Evolutionary conservation across 257 asterid genomes (phyloP), one percentile per base, ranked within the genome.

Genomic region (Capsicum rhomboideum): DNA sequence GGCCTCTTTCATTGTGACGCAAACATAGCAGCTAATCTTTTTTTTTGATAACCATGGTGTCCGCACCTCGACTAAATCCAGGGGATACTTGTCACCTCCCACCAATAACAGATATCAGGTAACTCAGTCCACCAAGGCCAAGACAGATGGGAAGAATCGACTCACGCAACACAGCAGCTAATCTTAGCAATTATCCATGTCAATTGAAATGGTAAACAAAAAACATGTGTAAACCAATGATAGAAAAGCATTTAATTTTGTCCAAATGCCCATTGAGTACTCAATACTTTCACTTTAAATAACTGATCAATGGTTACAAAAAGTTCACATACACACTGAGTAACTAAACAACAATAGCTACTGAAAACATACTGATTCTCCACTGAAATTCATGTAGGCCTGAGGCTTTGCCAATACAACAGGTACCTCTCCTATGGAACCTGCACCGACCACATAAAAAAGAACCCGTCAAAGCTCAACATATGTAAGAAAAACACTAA

Each of bases 341-440:
- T 11, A 18, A 16, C 63, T 37, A 3, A 82, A 75, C 9, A 10
- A 9, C 23, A 21, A 83, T 40, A 18, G 55, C 72, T 75, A 74
- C 8, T 6, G 84, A 88, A 83, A 55, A 90, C 97, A 26, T 68
- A 96, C 99, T 86, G 98, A 84, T 89, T 94, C 98, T 82, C 99
- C 98, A 79, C 97, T 96, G 88, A 93, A 96, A 89, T 94, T 96
- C 98, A 94, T 92, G 86, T 96, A 97, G 2, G 98, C 82, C 90
- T 93, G 99, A 78, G 99, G 99, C 84, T 97, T 97, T 87, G 91
- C 98, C 88, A 97, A 87, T 40, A 97, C 87, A 84, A 95, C 86
- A 0, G 99, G 98, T 16, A 97, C 94, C 89, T 97, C 91, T 44
- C 97, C 97, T 37, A 97, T 93, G 29, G 95, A 93, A 90, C 99